These are phyloP conservation scores for Aspergillus neotritici DNA, from an alignment of 2,329 filamentous ascomycete genomes.

Conservation along the genomic window DNA sequence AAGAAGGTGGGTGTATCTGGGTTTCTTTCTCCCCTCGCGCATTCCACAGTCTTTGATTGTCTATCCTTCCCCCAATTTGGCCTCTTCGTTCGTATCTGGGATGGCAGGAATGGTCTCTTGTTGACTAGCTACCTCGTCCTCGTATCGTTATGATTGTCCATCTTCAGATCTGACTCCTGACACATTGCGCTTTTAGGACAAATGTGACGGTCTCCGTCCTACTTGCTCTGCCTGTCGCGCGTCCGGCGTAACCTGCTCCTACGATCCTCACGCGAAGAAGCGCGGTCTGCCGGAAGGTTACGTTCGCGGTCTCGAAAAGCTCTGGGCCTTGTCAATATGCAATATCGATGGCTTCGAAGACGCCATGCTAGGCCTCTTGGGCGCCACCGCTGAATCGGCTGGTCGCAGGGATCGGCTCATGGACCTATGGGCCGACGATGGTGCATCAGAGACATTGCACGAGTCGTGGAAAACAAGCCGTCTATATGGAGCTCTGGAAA, in stretches of 20 bases:
- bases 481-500: conserved; percentile 36
- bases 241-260: conserved; percentile 38
- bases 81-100: background rate
- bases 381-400: conserved; percentile 29
- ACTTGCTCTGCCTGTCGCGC: conserved; percentile 39
- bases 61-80: background rate
- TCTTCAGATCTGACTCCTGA: conserved; percentile 1
- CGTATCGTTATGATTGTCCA: background rate
- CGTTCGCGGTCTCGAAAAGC: conserved; percentile 43
- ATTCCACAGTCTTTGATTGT: conserved; percentile 1
- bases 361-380: conserved; percentile 35
- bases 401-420: conserved; percentile 30
- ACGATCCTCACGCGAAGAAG: conserved; percentile 42
- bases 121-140: background rate
- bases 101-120: background rate
- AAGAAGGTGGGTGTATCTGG: conserved; percentile 31
- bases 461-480: conserved; percentile 42
- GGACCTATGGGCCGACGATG: conserved; percentile 37
- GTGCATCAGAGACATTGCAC: conserved; percentile 39
- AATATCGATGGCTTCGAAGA: conserved; percentile 43
- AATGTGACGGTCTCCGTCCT: conserved; percentile 42
- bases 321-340: conserved; percentile 41
- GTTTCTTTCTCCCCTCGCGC: background rate
- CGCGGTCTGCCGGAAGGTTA: conserved; percentile 44
- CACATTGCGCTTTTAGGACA: conserved; percentile 23